Conservation (phyloP, 352 stramenopile species). For the Globisporangium camurandrum region DNA sequence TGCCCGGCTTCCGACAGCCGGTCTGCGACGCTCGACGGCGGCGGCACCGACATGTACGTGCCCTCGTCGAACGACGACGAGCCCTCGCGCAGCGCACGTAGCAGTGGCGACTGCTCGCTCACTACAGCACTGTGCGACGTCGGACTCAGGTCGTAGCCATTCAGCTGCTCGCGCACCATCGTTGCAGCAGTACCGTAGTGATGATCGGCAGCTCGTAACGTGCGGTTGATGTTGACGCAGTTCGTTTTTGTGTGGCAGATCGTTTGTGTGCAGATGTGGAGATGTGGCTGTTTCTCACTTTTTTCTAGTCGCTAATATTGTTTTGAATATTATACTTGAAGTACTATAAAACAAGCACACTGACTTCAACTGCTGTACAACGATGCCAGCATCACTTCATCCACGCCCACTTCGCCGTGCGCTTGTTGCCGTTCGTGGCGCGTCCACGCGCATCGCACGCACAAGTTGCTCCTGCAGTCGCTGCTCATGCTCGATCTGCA, state of each 20-base stretch:
- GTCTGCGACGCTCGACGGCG: conserved; percentile 11
- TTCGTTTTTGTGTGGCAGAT: neutral
- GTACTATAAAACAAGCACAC: too few relatives aligned
- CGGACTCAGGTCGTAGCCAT: conserved; percentile 1
- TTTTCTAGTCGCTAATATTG: too few relatives aligned
- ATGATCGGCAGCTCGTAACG: too few relatives aligned
- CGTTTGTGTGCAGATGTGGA: too few relatives aligned
- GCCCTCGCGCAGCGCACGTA: conserved; percentile 42
- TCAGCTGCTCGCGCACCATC: conserved; percentile 8
- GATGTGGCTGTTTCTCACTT: too few relatives aligned
- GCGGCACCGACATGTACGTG: conserved; percentile 68
- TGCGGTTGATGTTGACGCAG: too few relatives aligned
- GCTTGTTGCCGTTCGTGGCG: too few relatives aligned
- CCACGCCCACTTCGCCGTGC: neutral
- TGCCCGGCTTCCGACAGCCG: conserved; percentile 25
- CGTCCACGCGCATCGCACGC: conserved; percentile 1
- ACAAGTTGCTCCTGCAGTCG: conserved; percentile 25
- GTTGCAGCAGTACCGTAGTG: too few relatives aligned
- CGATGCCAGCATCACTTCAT: too few relatives aligned
- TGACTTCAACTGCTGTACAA: too few relatives aligned
- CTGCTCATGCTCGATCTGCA: conserved; percentile 25
- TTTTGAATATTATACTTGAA: too few relatives aligned
- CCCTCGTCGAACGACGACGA: conserved; percentile 57
- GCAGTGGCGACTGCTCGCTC: conserved; percentile 61
- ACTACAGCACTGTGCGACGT: conserved; percentile 6